Evolutionary conservation across 1,284 basidiomycete genomes (phyloP).

Genomic region (Cutaneotrichosporon daszewskae): DNA sequence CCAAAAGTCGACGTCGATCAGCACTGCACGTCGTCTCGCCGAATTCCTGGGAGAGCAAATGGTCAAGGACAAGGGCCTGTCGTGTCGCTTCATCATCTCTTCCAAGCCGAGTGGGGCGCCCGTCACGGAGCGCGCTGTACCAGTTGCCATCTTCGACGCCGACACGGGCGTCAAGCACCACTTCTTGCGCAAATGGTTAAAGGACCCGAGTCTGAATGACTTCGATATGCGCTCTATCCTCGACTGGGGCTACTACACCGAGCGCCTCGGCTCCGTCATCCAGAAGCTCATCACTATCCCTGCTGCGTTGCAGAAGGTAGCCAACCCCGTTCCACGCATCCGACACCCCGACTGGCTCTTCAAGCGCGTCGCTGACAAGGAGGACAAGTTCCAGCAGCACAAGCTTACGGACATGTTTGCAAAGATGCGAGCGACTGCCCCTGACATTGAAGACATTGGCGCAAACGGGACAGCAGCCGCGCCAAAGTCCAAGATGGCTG

Average conservation of each 20-base stretch:
- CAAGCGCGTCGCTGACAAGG: conserved; percentile 76
- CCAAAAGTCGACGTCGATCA: conserved; percentile 98
- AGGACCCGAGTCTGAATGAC: conserved; percentile 78
- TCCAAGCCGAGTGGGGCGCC: conserved; percentile 88
- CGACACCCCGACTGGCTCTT: conserved; percentile 97
- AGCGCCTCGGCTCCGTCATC: conserved; percentile 93
- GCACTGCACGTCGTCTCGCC: conserved; percentile 87
- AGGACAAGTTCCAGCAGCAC: conserved; percentile 97
- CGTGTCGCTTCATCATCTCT: conserved; percentile 99
- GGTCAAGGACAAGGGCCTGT: conserved; percentile 98
- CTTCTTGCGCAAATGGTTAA: conserved; percentile 94
- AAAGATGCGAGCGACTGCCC: conserved; percentile 44
- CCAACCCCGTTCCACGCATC: conserved; percentile 93
- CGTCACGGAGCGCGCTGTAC: conserved; percentile 94
- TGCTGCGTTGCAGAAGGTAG: conserved; percentile 94
- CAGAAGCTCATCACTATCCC: conserved; percentile 99
- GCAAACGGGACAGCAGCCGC: neutral
- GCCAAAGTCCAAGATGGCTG: conserved; percentile 48
- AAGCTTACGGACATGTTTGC: conserved; percentile 94
- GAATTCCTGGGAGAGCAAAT: conserved; percentile 98
- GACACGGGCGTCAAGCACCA: conserved; percentile 83
- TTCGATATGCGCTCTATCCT: conserved; percentile 93
- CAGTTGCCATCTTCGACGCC: conserved; percentile 97
- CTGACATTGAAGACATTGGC: conserved; percentile 55
- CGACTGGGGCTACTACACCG: conserved; percentile 99